Evolutionary conservation across 495 filamentous ascomycete species (phyloP), one percentile per base, ranked within the genome.

Genomic region (Penicillium diatomitis): DNA sequence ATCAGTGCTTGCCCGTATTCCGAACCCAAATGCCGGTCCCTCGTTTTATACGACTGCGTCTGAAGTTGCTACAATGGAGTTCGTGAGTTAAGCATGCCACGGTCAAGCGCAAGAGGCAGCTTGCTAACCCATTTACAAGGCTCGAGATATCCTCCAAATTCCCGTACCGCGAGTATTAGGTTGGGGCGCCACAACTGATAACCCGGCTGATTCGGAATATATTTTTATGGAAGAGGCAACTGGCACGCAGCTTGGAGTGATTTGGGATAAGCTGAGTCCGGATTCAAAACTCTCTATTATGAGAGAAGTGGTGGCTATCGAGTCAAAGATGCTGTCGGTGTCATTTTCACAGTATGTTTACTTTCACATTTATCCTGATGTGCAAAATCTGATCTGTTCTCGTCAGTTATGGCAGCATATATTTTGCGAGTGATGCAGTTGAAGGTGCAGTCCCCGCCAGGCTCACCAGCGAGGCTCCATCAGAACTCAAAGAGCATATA

Each of bases 31-130:
- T 42, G 59, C 65, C 5, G 57, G 57, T 5, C 64, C 59, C 7
- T 32, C 51, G 11, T 56, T 61, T 35, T 59, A 63, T 35, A 55
- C 62, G 7, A 60, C 60, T 20, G 66, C 68, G 5, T 71, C 66
- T 20, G 66, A 71, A 52, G 63, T 69, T 44, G 69, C 69, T 7
- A 72, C 69, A 6, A 60, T 67, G 48, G 53, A 60, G 30, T 64
- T 67, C 52, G 55, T 69, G 28, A 39, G 56, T 51, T 49, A 36
- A 51, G n/a, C 44, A 47, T 54, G 7, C 37, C 4, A 7, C 8
- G 4, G 2, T n/a, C 9, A 47, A 32, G 27, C 20, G 35, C n/a
- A 12, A 44, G 9, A 33, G 31, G 4, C 29, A 4, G 29, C 6
- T 36, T 41, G 46, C 37, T 52, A 7, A 47, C 55, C 6, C 11